These are phyloP conservation scores for Paramecium tetraurelia DNA, from an alignment of 73 alveolate genomes.

Conservation along the genomic window DNA sequence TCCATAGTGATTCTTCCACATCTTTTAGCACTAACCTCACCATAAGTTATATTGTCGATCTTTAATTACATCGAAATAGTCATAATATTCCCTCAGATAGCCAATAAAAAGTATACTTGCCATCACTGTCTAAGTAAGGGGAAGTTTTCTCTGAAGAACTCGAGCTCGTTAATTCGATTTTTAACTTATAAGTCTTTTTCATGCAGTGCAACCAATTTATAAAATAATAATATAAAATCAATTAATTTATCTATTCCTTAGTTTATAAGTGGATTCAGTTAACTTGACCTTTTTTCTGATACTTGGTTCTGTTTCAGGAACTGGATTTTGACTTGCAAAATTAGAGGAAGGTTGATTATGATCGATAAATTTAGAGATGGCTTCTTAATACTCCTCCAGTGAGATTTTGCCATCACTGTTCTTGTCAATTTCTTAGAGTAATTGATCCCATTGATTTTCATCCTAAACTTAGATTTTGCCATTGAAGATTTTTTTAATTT, in stretches of 20 bases:
- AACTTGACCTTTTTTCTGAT: neutral
- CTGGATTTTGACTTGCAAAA: conserved; percentile 18
- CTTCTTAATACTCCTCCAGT: conserved; percentile 27
- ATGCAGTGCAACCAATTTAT: neutral
- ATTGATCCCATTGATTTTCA: conserved; percentile 18
- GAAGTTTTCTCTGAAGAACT: neutral
- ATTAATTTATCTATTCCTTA: neutral
- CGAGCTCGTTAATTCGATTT: neutral
- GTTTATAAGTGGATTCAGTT: neutral
- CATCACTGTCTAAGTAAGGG: neutral
- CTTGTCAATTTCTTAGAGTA: neutral
- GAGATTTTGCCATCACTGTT: conserved; percentile 30
- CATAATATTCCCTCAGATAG: neutral
- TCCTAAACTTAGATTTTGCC: conserved; percentile 34
- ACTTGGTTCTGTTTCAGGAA: neutral
- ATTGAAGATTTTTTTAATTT: conserved; percentile 64
- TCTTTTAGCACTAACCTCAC: conserved; percentile 15
- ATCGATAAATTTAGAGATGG: neutral
- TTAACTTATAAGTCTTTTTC: neutral
- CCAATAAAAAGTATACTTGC: neutral
- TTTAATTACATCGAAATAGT: neutral
- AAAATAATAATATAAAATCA: neutral
- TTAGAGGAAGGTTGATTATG: neutral
- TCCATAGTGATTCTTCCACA: conserved; percentile 54
- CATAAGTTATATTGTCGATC: neutral